Conservation (phyloP, 78 protist species). For the Speleostelium caveatum region DNA sequence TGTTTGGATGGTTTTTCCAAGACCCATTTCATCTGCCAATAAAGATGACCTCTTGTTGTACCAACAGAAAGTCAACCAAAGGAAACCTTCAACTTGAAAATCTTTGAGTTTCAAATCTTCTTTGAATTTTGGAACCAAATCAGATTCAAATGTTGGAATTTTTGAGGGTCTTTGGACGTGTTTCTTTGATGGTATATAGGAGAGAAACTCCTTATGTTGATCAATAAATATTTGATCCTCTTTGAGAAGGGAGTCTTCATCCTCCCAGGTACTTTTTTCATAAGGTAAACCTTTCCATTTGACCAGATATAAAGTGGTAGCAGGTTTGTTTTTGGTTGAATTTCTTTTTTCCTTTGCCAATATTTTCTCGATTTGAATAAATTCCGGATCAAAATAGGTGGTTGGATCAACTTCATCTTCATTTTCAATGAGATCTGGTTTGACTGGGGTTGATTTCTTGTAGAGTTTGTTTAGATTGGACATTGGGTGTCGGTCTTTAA, state of each 20-base stretch:
- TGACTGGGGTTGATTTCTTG: constrained; percentile 4
- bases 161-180: constrained; percentile 20
- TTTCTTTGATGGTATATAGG: background rate
- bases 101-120: constrained; percentile 51
- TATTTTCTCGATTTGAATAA: constrained; percentile 54
- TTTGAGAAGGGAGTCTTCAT: background rate
- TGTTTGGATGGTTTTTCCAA: constrained; percentile 98
- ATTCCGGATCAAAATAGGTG: constrained; percentile 37
- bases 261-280: constrained; percentile 89
- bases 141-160: constrained; percentile 20
- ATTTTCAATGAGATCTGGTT: constrained; percentile 22
- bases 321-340: background rate
- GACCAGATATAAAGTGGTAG: constrained; percentile 46
- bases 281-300: constrained; percentile 86
- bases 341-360: background rate
- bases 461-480: background rate
- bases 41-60: constrained; percentile 91
- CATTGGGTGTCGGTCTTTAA: constrained; percentile 3
- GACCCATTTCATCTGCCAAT: constrained; percentile 95
- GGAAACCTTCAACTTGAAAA: constrained; percentile 94
- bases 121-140: constrained; percentile 52
- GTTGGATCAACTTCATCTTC: constrained; percentile 71
- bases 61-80: constrained; percentile 76
- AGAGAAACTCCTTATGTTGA: background rate
- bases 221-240: background rate